Conservation (phyloP, 257 asterid genomes). For the Hygrophila difformis region DNA sequence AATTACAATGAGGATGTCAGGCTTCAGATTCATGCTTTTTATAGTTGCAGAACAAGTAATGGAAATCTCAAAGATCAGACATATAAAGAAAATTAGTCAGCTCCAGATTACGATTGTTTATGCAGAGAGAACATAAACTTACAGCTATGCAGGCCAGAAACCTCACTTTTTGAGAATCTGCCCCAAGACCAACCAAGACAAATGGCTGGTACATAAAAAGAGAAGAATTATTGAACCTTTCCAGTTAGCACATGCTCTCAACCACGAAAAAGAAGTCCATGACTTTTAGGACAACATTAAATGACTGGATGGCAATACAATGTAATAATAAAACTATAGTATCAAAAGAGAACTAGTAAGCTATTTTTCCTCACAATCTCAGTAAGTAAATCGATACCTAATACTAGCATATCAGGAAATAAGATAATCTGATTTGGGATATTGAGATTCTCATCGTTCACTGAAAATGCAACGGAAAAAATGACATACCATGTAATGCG, state of each 20-base stretch:
- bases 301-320: slow-evolving; percentile 10
- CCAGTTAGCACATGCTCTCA: slow-evolving; percentile 2
- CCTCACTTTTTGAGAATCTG: slow-evolving; percentile 74
- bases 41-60: slow-evolving; percentile 3
- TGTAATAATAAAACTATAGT: background rate
- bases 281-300: background rate
- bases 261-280: background rate
- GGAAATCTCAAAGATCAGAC: too few relatives aligned
- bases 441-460: too few relatives aligned
- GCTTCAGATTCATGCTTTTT: slow-evolving; percentile 8
- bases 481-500: slow-evolving; percentile 89
- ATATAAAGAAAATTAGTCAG: too few relatives aligned
- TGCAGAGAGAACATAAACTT: slow-evolving; percentile 22
- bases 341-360: slow-evolving; percentile 1
- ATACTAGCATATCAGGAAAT: too few relatives aligned
- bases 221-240: slow-evolving; percentile 14
- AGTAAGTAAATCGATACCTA: background rate
- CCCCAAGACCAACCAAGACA: slow-evolving; percentile 71
- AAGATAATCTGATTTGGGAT: too few relatives aligned
- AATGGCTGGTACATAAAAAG: slow-evolving; percentile 49
- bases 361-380: background rate
- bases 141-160: slow-evolving; percentile 69
- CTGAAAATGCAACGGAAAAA: too few relatives aligned
- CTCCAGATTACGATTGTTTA: too few relatives aligned
- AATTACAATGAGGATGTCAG: slow-evolving; percentile 15